Percentiles rank a stretch among this genome's conserved stretches.
Conservation (phyloP, 257 asterid species). For the Penstemon newberryi region DNA sequence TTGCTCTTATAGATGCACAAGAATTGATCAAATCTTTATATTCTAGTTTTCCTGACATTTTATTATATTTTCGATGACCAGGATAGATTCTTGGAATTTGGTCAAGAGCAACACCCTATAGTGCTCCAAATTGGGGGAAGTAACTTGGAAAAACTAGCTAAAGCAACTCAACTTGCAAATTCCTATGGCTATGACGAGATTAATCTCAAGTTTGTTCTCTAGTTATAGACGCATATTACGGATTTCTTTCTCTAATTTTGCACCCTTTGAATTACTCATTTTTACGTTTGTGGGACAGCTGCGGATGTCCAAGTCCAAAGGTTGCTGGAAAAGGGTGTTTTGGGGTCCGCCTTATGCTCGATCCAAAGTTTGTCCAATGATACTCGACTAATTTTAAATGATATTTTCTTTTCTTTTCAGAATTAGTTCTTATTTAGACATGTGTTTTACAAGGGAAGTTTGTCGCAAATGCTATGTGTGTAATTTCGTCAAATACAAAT, state of each 20-base stretch:
- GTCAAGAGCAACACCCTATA: slow-evolving; percentile 92
- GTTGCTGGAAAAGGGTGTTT: slow-evolving; percentile 99
- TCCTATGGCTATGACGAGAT: slow-evolving; percentile 94
- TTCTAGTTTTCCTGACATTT: no score
- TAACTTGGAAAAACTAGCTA: slow-evolving; percentile 81
- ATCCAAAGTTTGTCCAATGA: slow-evolving; percentile 74
- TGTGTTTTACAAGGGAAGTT: slow-evolving; percentile 45
- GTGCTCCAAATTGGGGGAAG: slow-evolving; percentile 96
- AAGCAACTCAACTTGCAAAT: slow-evolving; percentile 81
- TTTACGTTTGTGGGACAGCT: slow-evolving; percentile 48
- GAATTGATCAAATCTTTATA: no score
- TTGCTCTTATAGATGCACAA: no score
- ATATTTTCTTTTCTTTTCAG: background rate
- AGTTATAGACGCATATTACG: background rate
- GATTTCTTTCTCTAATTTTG: slow-evolving; percentile 14
- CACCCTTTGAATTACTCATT: slow-evolving; percentile 24
- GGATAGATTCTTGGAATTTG: slow-evolving; percentile 87
- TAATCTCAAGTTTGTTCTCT: slow-evolving; percentile 74
- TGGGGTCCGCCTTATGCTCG: slow-evolving; percentile 93
- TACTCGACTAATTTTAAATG: slow-evolving; percentile 17
- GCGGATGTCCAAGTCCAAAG: slow-evolving; percentile 96
- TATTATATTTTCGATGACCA: slow-evolving; percentile 40
- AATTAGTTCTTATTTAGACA: slow-evolving; percentile 40
- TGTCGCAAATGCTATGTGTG: slow-evolving; percentile 96
- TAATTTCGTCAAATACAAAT: slow-evolving; percentile 79